These are phyloP conservation scores for Solanum paucissectum DNA, from an alignment of 257 asterid species.

Conservation along the genomic window DNA sequence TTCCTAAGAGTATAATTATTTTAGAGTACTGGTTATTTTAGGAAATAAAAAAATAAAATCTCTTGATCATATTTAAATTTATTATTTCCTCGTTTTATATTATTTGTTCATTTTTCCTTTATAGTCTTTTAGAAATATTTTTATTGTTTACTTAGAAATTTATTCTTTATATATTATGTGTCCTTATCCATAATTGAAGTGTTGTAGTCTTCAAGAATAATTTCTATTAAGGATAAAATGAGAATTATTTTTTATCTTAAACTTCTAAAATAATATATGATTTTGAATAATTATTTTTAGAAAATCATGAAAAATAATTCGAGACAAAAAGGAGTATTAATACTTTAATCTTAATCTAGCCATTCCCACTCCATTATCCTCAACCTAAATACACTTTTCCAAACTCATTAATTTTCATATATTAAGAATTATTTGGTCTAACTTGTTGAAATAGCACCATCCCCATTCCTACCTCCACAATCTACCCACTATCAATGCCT, in stretches of 20 bases:
- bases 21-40: neutral
- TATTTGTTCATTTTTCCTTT: too few species aligned
- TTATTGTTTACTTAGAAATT: too few species aligned
- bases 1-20: neutral
- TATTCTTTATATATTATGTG: neutral
- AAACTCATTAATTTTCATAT: neutral
- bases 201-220: neutral
- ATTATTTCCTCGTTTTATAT: too few species aligned
- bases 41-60: neutral
- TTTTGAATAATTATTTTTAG: neutral
- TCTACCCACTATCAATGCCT: neutral
- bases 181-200: neutral
- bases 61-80: neutral
- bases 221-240: neutral
- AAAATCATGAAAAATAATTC: neutral
- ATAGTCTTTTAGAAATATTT: neutral
- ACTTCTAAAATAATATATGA: too few species aligned
- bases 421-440: neutral
- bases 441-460: neutral
- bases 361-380: neutral
- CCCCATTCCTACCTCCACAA: slow-evolving; percentile 1
- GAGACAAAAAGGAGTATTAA: neutral
- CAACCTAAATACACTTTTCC: neutral
- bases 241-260: neutral
- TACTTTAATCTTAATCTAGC: neutral